A percentile compares a stretch with the other conserved stretches of the same genome.
Conservation (phyloP, 2,329 filamentous ascomycete genomes). For the Fonsecaea erecta region DNA sequence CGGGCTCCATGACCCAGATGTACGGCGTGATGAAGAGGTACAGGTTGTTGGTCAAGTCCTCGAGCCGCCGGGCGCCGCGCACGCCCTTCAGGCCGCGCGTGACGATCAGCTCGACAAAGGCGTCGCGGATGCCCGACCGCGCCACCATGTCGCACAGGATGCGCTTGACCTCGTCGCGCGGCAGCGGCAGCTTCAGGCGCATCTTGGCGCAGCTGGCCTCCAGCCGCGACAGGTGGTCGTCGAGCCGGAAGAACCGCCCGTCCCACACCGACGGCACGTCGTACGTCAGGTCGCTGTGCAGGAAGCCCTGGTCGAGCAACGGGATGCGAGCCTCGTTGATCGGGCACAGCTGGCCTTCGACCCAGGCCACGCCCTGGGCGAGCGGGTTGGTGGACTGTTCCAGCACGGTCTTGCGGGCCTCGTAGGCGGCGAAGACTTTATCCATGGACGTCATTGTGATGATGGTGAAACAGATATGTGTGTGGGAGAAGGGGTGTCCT, state of each 20-base stretch:
- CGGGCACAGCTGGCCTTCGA: slow-evolving; percentile 51
- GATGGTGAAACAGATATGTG: no score
- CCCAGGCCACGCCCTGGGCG: slow-evolving; percentile 55
- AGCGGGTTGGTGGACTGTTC: slow-evolving; percentile 46
- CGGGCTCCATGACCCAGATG: slow-evolving; percentile 57
- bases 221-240: slow-evolving; percentile 55
- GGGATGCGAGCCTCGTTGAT: slow-evolving; percentile 56
- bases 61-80: slow-evolving; percentile 43
- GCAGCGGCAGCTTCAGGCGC: slow-evolving; percentile 50
- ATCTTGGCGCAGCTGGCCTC: slow-evolving; percentile 54
- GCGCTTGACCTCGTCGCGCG: slow-evolving; percentile 47
- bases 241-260: slow-evolving; percentile 57
- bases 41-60: slow-evolving; percentile 47
- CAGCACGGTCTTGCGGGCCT: slow-evolving; percentile 41
- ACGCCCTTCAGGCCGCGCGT: slow-evolving; percentile 55
- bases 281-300: slow-evolving; percentile 59
- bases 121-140: slow-evolving; percentile 55
- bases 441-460: slow-evolving; percentile 51
- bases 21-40: slow-evolving; percentile 58
- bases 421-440: slow-evolving; percentile 49
- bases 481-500: no score
- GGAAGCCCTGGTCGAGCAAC: slow-evolving; percentile 57
- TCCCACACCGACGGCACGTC: slow-evolving; percentile 60
- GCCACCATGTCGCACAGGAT: slow-evolving; percentile 53
- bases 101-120: slow-evolving; percentile 58